These are phyloP conservation scores for Globisporangium cylindrosporum DNA, from an alignment of 352 stramenopile genomes.

Conservation along the genomic window DNA sequence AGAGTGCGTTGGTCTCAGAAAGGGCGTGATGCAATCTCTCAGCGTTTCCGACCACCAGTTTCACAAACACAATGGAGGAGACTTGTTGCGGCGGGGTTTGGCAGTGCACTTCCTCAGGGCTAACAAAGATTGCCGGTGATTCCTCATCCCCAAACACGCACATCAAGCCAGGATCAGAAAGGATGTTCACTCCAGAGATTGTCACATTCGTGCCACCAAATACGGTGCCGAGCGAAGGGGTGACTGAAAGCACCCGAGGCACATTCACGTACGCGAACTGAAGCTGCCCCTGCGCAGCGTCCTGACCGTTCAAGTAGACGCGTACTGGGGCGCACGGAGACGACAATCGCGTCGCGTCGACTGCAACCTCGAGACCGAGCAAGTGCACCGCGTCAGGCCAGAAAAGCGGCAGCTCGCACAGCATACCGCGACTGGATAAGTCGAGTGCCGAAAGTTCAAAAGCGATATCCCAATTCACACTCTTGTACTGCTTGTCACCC, in stretches of 20 bases:
- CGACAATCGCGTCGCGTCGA: slow-evolving; percentile 13
- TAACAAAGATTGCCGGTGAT: slow-evolving; percentile 28
- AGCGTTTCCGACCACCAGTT: slow-evolving; percentile 23
- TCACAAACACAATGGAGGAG: slow-evolving; percentile 27
- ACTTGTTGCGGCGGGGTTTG: slow-evolving; percentile 24
- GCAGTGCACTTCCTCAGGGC: slow-evolving; percentile 24
- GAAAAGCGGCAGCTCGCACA: slow-evolving; percentile 18
- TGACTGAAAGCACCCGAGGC: slow-evolving; percentile 26
- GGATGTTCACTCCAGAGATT: slow-evolving; percentile 31
- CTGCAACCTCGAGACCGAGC: slow-evolving; percentile 25
- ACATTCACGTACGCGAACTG: slow-evolving; percentile 20
- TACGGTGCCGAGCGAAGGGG: slow-evolving; percentile 23
- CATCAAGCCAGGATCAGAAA: slow-evolving; percentile 24
- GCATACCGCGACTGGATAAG: background rate
- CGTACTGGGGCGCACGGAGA: slow-evolving; percentile 24
- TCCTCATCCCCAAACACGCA: slow-evolving; percentile 43
- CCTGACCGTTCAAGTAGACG: slow-evolving; percentile 29
- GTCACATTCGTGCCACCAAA: slow-evolving; percentile 39
- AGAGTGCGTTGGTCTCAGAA: slow-evolving; percentile 29
- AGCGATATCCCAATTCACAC: slow-evolving; percentile 17
- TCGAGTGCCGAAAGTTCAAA: slow-evolving; percentile 9
- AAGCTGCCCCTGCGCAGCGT: slow-evolving; percentile 17
- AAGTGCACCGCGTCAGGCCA: slow-evolving; percentile 18
- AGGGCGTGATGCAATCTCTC: slow-evolving; percentile 16
- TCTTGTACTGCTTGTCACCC: slow-evolving; percentile 1